phyloP scores from a whole-genome alignment of 768 basidiomycete species.

The Leccinum truebloodii region DNA sequence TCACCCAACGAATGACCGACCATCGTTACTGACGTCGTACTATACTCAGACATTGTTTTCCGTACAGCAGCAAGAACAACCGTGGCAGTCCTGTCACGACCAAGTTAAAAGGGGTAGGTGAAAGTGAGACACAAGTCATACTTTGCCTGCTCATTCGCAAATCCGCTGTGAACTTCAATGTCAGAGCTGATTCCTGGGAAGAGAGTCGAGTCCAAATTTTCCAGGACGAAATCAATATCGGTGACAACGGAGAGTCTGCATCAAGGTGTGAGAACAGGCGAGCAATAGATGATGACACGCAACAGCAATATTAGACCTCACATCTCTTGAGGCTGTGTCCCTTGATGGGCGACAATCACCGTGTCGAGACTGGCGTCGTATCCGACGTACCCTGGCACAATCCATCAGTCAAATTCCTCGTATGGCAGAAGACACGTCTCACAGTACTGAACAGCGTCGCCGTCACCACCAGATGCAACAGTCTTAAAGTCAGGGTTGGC shows the following conservation, averaged over 20 bases:
- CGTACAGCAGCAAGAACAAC: constrained; percentile 48
- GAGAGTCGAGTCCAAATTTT: constrained; percentile 37
- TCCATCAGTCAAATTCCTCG: neutral
- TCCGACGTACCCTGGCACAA: constrained; percentile 54
- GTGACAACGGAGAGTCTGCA: constrained; percentile 39
- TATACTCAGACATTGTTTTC: constrained; percentile 36
- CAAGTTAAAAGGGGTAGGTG: neutral
- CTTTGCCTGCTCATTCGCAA: constrained; percentile 45
- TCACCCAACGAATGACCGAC: constrained; percentile 47
- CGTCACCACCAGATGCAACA: too few species aligned
- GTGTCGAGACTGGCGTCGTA: constrained; percentile 41
- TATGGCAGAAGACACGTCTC: neutral
- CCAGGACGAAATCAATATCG: constrained; percentile 41
- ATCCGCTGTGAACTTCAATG: constrained; percentile 50
- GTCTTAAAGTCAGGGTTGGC: too few species aligned
- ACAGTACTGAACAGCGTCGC: constrained; percentile 45
- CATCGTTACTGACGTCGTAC: constrained; percentile 40
- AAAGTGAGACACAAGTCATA: constrained; percentile 26
- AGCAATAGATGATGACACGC: neutral
- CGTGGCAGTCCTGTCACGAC: constrained; percentile 38
- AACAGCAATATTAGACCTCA: constrained; percentile 11
- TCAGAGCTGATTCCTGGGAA: constrained; percentile 50
- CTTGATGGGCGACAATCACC: constrained; percentile 42
- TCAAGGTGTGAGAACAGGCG: neutral
- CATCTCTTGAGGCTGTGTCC: constrained; percentile 34